Evolutionary conservation across 2,329 filamentous ascomycete species (phyloP), one percentile per base, ranked within the genome.

Genomic region (Exophiala oligosperma): DNA sequence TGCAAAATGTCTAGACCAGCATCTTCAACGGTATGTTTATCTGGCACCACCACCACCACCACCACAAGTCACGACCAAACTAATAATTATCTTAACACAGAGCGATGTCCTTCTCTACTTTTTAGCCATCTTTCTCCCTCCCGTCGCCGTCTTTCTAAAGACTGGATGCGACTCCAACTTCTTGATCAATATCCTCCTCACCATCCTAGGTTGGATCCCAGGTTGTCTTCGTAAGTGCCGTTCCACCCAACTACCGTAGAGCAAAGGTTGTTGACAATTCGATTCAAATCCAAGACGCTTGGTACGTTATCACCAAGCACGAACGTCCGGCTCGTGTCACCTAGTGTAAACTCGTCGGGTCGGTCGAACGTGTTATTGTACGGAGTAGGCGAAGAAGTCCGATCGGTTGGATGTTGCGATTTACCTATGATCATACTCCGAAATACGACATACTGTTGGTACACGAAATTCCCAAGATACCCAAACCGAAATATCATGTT

Each of bases 61-160:
- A 17, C 17, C 17, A 17, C 17, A 17, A 17, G 9, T 32, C 17
- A 51, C 40, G 7, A 35, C 32, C 11, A 17, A 17, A 17, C 17
- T 17, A 17, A 17, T 17, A 17, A 17, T 1, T 17, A 17, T 17
- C 17, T 17, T 17, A 17, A 35, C 32, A 21, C 32, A 61, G 59
- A 61, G 60, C 49, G 64, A 67, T 40, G 57, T 68, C 21, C 51
- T 55, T 38, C 62, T 68, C 49, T 66, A 67, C 57, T 64, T 96
- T 78, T 83, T 96, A 78, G 92, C 92, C 80, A 80, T 96, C 81
- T 81, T 96, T 79, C 85, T 96, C 64, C 92, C 92, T 54, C 92
- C 92, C 72, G 78, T 96, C 56, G 91, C 92, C 79, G 92, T 96
- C 74, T 94, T 96, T 83, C 88, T 96, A 68, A 92, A 96, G 86